Evolutionary conservation across 805 yeast species (phyloP).

Genomic region (Nadsonia fulvescens): DNA sequence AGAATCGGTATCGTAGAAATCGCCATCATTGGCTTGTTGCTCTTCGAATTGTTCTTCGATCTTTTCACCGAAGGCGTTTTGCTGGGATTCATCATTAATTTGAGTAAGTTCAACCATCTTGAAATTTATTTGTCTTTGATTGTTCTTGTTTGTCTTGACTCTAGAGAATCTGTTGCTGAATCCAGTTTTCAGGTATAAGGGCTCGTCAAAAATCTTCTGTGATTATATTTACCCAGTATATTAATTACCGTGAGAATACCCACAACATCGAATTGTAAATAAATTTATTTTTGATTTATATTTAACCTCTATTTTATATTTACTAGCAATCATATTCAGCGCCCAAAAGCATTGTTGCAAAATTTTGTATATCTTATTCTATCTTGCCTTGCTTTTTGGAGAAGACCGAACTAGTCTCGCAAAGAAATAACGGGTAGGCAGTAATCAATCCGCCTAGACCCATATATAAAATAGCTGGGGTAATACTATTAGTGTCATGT

Average conservation of each 20-base stretch:
- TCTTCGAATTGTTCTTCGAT: constrained; percentile 17
- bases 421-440: constrained; percentile 52
- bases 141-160: too few relatives aligned
- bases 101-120: constrained; percentile 62
- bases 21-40: constrained; percentile 20
- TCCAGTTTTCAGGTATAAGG: too few relatives aligned
- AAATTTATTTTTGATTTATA: neutral
- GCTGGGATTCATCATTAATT: constrained; percentile 28
- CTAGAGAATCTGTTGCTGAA: too few relatives aligned
- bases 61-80: constrained; percentile 19
- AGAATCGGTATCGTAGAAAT: constrained; percentile 29
- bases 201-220: too few relatives aligned
- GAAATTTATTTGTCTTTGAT: too few relatives aligned
- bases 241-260: neutral
- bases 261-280: neutral
- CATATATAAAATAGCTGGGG: constrained; percentile 39
- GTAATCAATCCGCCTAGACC: constrained; percentile 62
- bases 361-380: neutral
- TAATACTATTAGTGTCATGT: constrained; percentile 23
- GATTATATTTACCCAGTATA: too few relatives aligned
- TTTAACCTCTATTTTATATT: neutral
- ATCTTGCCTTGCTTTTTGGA: constrained; percentile 58
- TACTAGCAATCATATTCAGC: neutral
- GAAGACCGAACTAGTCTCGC: constrained; percentile 64
- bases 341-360: neutral